A percentile compares a stretch with the other conserved stretches of the same genome.
These are phyloP conservation scores for Sporisorium reilianum DNA, from an alignment of 1,284 basidiomycete species.

Conservation along the genomic window DNA sequence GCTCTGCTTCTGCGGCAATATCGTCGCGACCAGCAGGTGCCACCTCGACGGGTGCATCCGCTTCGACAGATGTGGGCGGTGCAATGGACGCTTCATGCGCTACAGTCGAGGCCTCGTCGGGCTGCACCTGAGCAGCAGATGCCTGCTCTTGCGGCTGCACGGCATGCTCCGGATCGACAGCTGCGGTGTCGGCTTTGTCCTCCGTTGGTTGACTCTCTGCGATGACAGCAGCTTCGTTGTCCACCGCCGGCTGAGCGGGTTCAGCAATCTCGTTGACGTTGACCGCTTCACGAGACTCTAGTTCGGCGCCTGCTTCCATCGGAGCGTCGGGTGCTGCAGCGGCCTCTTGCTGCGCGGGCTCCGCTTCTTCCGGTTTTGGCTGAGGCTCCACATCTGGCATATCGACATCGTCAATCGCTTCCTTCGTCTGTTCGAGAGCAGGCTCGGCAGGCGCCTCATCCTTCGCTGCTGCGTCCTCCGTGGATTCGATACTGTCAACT, in stretches of 20 bases:
- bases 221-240: neutral
- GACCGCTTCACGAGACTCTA: neutral
- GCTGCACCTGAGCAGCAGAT: neutral
- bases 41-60: neutral
- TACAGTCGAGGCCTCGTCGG: neutral
- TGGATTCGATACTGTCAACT: neutral
- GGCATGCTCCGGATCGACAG: neutral
- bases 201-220: neutral
- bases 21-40: neutral
- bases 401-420: slow-evolving; percentile 15
- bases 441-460: neutral
- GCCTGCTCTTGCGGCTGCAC: slow-evolving; percentile 3
- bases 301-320: neutral
- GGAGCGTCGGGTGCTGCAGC: neutral
- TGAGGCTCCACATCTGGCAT: slow-evolving; percentile 24
- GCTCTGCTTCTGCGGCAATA: neutral
- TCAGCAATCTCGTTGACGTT: neutral
- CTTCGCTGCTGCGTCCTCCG: neutral
- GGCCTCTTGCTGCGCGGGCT: neutral
- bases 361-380: neutral
- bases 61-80: neutral
- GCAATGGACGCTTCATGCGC: neutral
- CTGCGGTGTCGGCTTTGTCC: neutral
- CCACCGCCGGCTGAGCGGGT: neutral
- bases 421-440: neutral